phyloP scores from a whole-genome alignment of 768 basidiomycete species.

The Ramaria sp. region DNA sequence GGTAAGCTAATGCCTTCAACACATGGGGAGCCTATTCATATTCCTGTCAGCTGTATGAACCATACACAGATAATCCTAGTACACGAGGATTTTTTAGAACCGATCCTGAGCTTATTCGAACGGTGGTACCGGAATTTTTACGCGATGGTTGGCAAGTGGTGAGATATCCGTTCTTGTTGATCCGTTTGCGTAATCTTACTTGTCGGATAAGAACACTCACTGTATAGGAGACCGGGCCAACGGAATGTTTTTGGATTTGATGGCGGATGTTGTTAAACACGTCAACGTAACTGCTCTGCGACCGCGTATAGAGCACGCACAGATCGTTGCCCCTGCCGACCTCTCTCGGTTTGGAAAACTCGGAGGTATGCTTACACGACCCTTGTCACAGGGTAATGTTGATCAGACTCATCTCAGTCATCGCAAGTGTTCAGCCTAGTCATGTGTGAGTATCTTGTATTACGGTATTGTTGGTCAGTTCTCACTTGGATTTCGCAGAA shows the following conservation, averaged over 20 bases:
- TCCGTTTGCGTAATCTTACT: background rate
- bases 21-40: background rate
- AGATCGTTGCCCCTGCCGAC: conserved; percentile 70
- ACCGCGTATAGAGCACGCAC: conserved; percentile 87
- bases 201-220: conserved; percentile 59
- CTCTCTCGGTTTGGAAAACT: conserved; percentile 57
- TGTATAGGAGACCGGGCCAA: conserved; percentile 88
- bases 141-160: conserved; percentile 11
- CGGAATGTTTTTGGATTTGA: conserved; percentile 71
- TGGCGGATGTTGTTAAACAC: conserved; percentile 48
- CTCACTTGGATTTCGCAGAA: conserved; percentile 17
- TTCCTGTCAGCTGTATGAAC: conserved; percentile 3
- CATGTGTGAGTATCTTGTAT: conserved; percentile 37
- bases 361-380: conserved; percentile 40
- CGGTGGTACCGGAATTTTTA: conserved; percentile 8
- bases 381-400: background rate
- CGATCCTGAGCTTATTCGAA: conserved; percentile 2
- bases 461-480: background rate
- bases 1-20: background rate
- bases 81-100: conserved; percentile 10
- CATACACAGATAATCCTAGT: conserved; percentile 9
- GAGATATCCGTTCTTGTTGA: background rate
- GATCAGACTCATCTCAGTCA: conserved; percentile 37
- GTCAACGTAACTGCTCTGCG: conserved; percentile 38
- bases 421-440: conserved; percentile 87